A percentile compares a stretch with the other conserved stretches of the same genome.
Evolutionary conservation across 2,329 filamentous ascomycete species (phyloP).

Genomic region (Fusarium graminum): DNA sequence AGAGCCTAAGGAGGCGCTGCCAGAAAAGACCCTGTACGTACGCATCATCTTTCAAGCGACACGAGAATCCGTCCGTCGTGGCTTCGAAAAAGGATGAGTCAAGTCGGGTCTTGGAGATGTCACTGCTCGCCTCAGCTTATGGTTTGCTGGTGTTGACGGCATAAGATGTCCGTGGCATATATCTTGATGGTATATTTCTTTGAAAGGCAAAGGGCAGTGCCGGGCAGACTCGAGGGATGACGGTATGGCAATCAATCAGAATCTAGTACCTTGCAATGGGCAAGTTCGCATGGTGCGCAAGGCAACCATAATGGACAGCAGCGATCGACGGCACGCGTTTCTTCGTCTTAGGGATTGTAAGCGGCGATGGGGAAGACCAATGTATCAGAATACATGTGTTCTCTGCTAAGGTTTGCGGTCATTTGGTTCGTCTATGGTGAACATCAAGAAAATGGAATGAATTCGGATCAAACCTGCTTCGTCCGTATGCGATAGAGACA

Average conservation of each 20-base stretch:
- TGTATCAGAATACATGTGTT: background rate
- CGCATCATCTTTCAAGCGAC: background rate
- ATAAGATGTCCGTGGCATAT: constrained; percentile 10
- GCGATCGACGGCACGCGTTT: background rate
- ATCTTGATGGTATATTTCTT: constrained; percentile 3
- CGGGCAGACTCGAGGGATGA: background rate
- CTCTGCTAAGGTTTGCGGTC: background rate
- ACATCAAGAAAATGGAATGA: background rate
- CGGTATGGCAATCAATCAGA: constrained; percentile 8
- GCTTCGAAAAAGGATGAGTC: background rate
- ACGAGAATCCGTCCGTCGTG: constrained; percentile 1
- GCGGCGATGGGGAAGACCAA: background rate
- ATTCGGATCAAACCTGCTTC: background rate
- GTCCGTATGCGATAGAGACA: background rate
- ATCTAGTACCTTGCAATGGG: background rate
- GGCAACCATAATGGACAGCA: constrained; percentile 1
- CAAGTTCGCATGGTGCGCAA: constrained; percentile 20
- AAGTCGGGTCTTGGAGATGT: background rate
- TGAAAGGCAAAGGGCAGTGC: constrained; percentile 5
- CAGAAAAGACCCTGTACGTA: background rate
- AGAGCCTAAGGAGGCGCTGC: constrained; percentile 8
- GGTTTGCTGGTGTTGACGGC: constrained; percentile 16
- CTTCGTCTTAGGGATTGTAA: background rate
- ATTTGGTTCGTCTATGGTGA: background rate
- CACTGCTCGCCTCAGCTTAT: constrained; percentile 12